Evolutionary conservation across 1,284 basidiomycete genomes (phyloP).

Genomic region (Heterobasidion annosum): DNA sequence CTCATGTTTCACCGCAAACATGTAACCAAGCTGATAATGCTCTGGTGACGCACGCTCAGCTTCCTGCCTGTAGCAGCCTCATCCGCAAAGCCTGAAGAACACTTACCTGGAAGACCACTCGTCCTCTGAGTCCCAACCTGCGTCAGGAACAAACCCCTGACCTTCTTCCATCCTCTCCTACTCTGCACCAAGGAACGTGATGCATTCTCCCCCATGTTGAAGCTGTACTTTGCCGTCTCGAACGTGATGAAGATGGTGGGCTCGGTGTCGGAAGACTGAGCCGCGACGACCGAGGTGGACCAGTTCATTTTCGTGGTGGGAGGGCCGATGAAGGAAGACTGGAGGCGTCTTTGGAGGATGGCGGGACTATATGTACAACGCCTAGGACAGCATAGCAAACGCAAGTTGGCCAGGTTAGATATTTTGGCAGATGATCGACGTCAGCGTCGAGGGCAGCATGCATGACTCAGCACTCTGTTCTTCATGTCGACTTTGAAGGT

Average conservation of each 20-base stretch:
- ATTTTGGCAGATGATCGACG: background rate
- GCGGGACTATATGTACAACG: conserved; percentile 17
- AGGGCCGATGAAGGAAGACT: conserved; percentile 3
- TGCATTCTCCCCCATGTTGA: conserved; percentile 81
- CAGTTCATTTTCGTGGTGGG: conserved; percentile 35
- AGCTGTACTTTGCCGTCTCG: conserved; percentile 74
- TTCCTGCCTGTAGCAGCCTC: background rate
- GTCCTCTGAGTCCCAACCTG: conserved; percentile 51
- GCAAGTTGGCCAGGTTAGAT: conserved; percentile 5
- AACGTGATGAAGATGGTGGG: conserved; percentile 69
- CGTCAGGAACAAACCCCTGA: conserved; percentile 69
- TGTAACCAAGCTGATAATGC: no score
- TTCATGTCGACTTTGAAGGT: no score
- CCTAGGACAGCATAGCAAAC: conserved; percentile 19
- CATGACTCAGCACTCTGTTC: no score
- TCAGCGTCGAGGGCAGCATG: background rate
- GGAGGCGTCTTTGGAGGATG: conserved; percentile 7
- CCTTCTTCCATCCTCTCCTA: conserved; percentile 50
- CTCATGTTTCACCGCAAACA: no score
- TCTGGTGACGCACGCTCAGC: no score
- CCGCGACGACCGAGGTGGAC: conserved; percentile 48
- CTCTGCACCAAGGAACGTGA: conserved; percentile 68
- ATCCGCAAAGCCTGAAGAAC: conserved; percentile 4
- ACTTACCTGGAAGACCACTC: conserved; percentile 65
- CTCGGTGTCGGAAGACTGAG: conserved; percentile 67